Evolutionary conservation across 306 rosid species (phyloP), one percentile per base, ranked within the genome.

Genomic region (Begonia fuchsioides): DNA sequence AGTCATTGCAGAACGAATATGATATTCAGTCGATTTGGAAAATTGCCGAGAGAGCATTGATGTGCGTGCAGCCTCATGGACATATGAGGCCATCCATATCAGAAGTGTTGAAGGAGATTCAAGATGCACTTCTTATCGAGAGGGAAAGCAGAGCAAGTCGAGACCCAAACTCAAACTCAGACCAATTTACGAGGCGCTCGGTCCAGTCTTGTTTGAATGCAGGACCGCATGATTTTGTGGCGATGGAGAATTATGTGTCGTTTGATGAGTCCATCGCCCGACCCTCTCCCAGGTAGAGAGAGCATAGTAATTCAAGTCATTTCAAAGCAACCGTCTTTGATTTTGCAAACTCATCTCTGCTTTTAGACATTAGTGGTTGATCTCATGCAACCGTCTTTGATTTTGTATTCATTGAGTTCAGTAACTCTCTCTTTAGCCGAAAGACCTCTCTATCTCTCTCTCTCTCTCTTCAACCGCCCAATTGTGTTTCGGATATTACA

Each of bases 21-120:
- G n/a, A n/a, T n/a, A n/a, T n/a, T n/a, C n/a, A n/a, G n/a, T 90
- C 98, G 10, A 81, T 90, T 81, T 90, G 98, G 98, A 90, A 90
- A 73, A 85, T 90, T 47, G 98, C 98, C 7, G 98, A 90, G 77
- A 90, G 71, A 71, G 98, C 98, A 10, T 66, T 90, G 78, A 79
- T 85, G 95, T 90, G 98, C 51, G 95, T 85, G 51, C 92, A 79
- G 66, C 82, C 95, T 15, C 92, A 90, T 10, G 98, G 94, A 26
- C 67, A 79, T 47, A 69, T 74, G 95, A 55, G 98, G 49, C 98
- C 98, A 9, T 76, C 95, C 11, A 90, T 90, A 32, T 85, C 98
- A 1, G 98, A 90, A 58, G 95, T 90, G 63, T 75, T 90, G 7
- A 90, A 90, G 73, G 98, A 90, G 83, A 81, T 90, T 43, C 98